phyloP scores from a whole-genome alignment of 371 early-diverging fungal species.

The Circinella minor region DNA sequence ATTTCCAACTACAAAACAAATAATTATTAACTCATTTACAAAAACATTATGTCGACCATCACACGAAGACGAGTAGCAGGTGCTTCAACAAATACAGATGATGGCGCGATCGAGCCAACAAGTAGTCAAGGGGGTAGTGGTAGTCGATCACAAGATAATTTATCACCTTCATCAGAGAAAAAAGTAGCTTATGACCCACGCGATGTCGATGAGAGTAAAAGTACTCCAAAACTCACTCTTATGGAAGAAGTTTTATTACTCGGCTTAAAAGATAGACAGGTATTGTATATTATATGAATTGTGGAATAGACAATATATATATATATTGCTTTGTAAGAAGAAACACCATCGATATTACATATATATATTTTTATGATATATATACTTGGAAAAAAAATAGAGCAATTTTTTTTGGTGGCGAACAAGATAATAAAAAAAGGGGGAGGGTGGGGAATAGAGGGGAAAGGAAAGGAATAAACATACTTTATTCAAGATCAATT shows the following conservation, averaged over 20 bases:
- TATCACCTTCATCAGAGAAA: constrained; percentile 31
- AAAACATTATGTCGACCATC: constrained; percentile 43
- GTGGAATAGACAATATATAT: background rate
- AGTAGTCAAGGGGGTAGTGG: background rate
- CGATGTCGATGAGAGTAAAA: constrained; percentile 65
- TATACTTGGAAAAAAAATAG: too few species aligned
- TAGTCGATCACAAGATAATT: constrained; percentile 16
- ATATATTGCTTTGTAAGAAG: too few species aligned
- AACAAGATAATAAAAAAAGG: too few species aligned
- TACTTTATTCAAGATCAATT: too few species aligned
- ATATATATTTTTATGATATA: too few species aligned
- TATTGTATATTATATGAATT: constrained; percentile 20
- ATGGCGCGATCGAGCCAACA: background rate
- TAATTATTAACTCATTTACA: background rate
- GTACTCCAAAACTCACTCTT: constrained; percentile 79
- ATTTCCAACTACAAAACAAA: too few species aligned
- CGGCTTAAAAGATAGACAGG: constrained; percentile 94
- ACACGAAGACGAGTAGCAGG: constrained; percentile 49
- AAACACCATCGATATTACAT: too few species aligned
- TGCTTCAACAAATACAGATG: constrained; percentile 4
- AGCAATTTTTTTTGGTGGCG: too few species aligned
- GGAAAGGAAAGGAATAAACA: background rate
- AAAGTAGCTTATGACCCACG: constrained; percentile 56
- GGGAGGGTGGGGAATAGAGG: background rate
- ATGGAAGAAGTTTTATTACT: constrained; percentile 94